Percentiles rank a stretch among this genome's conserved stretches.
These are phyloP conservation scores for Solanum medicagineum DNA, from an alignment of 257 asterid genomes.

Conservation along the genomic window DNA sequence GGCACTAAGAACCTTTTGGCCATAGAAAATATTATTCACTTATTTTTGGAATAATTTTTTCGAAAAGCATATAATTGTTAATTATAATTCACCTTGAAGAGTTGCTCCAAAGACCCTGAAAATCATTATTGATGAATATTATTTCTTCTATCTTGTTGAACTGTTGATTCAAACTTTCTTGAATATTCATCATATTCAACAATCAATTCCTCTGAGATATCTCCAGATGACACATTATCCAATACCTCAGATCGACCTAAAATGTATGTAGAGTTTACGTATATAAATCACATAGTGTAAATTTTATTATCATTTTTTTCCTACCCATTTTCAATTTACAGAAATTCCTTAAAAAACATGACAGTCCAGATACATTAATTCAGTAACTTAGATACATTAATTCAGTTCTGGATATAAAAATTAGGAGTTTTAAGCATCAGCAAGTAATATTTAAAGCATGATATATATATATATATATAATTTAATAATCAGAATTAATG, in stretches of 20 bases:
- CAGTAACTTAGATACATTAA: too few relatives aligned
- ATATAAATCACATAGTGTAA: too few relatives aligned
- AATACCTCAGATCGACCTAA: constrained; percentile 46
- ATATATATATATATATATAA: too few relatives aligned
- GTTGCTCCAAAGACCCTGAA: constrained; percentile 48
- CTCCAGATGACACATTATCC: constrained; percentile 76
- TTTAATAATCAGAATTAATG: too few relatives aligned
- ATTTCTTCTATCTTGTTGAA: constrained; percentile 19
- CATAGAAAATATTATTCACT: background rate
- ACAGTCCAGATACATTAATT: too few relatives aligned
- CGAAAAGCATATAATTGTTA: background rate
- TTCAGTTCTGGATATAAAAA: too few relatives aligned
- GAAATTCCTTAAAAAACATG: too few relatives aligned
- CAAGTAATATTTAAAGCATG: too few relatives aligned
- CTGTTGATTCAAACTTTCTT: constrained; percentile 31
- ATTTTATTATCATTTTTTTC: too few relatives aligned
- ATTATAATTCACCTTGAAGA: constrained; percentile 42
- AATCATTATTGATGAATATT: constrained; percentile 11
- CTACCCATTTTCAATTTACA: too few relatives aligned
- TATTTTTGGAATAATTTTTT: background rate
- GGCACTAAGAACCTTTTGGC: background rate
- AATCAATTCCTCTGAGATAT: constrained; percentile 49
- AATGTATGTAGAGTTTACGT: background rate
- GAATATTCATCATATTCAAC: constrained; percentile 40
- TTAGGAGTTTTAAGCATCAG: too few relatives aligned